phyloP scores from a whole-genome alignment of 306 rosid genomes.

The Cicer bijugum region DNA sequence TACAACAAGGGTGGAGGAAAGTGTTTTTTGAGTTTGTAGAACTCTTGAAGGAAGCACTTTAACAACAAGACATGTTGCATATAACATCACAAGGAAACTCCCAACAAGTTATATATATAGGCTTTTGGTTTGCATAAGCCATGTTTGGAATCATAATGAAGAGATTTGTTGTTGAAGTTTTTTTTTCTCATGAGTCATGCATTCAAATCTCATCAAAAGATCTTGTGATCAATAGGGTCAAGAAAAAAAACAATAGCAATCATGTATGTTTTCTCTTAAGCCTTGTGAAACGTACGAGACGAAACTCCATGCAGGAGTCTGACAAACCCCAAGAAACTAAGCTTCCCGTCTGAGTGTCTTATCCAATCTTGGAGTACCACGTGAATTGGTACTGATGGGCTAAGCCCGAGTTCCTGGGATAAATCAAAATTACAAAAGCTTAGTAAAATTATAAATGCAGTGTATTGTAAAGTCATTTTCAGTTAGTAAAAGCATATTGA shows the following conservation, averaged over 20 bases:
- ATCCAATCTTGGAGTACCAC: slow-evolving; percentile 95
- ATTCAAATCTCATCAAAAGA: slow-evolving; percentile 40
- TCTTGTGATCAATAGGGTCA: slow-evolving; percentile 42
- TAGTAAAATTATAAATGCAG: slow-evolving; percentile 3
- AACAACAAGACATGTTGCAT: slow-evolving; percentile 42
- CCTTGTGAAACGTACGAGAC: slow-evolving; percentile 67
- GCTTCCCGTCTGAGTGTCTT: slow-evolving; percentile 84
- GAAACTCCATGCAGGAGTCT: slow-evolving; percentile 79
- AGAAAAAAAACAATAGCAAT: slow-evolving; percentile 34
- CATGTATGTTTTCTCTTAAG: slow-evolving; percentile 49
- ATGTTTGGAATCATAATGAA: slow-evolving; percentile 42
- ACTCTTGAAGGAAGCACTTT: slow-evolving; percentile 12
- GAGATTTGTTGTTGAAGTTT: slow-evolving; percentile 42
- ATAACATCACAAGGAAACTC: slow-evolving; percentile 38
- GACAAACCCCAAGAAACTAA: slow-evolving; percentile 85
- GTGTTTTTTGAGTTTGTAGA: slow-evolving; percentile 39
- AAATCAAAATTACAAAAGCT: slow-evolving; percentile 40
- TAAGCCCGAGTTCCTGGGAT: slow-evolving; percentile 80
- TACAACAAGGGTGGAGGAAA: slow-evolving; percentile 25
- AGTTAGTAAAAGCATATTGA: background rate
- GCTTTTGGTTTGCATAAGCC: slow-evolving; percentile 41
- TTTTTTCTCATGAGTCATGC: slow-evolving; percentile 38
- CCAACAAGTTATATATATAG: slow-evolving; percentile 15
- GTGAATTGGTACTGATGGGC: slow-evolving; percentile 82
- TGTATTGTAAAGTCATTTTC: too few relatives aligned